Conservation (phyloP, 2,329 filamentous ascomycete genomes). For the Xylariomycetidae sp. region DNA sequence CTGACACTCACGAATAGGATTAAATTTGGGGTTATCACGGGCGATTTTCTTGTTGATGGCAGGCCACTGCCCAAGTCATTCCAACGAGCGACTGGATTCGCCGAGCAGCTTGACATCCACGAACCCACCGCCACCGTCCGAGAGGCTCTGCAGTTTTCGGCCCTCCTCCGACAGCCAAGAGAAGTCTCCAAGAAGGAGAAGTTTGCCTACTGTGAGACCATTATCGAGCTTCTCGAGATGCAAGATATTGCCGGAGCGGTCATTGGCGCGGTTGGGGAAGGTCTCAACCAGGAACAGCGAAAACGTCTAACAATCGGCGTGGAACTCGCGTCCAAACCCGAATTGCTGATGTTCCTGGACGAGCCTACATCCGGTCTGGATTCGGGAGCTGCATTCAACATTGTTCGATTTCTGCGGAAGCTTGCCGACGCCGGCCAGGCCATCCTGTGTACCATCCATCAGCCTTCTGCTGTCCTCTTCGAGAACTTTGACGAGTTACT, state of each 20-base stretch:
- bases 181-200: constrained; percentile 6
- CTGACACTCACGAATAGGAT: too few species aligned
- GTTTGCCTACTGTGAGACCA: constrained; percentile 8
- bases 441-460: constrained; percentile 54
- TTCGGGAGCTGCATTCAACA: constrained; percentile 52
- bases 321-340: constrained; percentile 50
- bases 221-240: constrained; percentile 9
- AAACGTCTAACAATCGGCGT: constrained; percentile 52
- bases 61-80: constrained; percentile 7
- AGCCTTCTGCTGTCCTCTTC: constrained; percentile 49
- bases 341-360: constrained; percentile 58
- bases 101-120: constrained; percentile 12
- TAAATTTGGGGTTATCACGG: constrained; percentile 5
- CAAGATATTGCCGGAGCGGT: constrained; percentile 7
- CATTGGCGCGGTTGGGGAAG: constrained; percentile 38
- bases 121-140: constrained; percentile 7
- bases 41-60: constrained; percentile 7
- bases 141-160: constrained; percentile 10
- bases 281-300: constrained; percentile 54
- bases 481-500: constrained; percentile 51
- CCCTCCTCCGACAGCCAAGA: constrained; percentile 5
- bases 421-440: constrained; percentile 55
- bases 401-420: constrained; percentile 55
- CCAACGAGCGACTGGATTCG: constrained; percentile 5
- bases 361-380: constrained; percentile 39